These are phyloP conservation scores for Boletellus sp. DNA, from an alignment of 768 basidiomycete species.

Conservation along the genomic window DNA sequence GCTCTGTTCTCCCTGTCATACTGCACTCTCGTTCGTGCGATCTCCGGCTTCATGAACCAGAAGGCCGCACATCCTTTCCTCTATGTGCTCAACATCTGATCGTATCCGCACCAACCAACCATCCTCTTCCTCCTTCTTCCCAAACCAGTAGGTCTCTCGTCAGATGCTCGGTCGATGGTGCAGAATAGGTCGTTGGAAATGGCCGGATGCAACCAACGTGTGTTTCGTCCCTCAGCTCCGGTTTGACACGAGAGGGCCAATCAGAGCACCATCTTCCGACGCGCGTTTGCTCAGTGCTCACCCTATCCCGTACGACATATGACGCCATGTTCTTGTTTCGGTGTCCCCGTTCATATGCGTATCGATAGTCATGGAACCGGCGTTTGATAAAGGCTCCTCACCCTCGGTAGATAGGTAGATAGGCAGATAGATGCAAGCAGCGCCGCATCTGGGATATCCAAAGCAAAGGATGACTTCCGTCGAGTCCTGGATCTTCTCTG, in stretches of 20 bases:
- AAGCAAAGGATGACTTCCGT: background rate
- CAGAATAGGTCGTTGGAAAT: slow-evolving; percentile 4
- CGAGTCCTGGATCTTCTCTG: background rate
- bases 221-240: slow-evolving; percentile 5
- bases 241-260: slow-evolving; percentile 10
- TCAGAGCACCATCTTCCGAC: too few relatives aligned
- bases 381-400: background rate
- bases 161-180: slow-evolving; percentile 1
- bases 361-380: background rate
- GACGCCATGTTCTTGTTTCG: slow-evolving; percentile 14
- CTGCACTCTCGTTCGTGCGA: slow-evolving; percentile 9
- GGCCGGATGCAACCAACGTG: slow-evolving; percentile 1
- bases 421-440: background rate
- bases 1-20: slow-evolving; percentile 8
- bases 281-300: background rate
- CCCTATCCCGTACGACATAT: slow-evolving; percentile 1
- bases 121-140: background rate
- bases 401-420: slow-evolving; percentile 14
- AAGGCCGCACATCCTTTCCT: background rate
- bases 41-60: background rate
- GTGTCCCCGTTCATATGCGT: slow-evolving; percentile 8
- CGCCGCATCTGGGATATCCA: background rate
- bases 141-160: slow-evolving; percentile 3
- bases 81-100: slow-evolving; percentile 8
- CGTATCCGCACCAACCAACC: background rate